Evolutionary conservation across 192 early-diverging fungal genomes (phyloP).

Genomic region (Cetraspora pellucida): DNA sequence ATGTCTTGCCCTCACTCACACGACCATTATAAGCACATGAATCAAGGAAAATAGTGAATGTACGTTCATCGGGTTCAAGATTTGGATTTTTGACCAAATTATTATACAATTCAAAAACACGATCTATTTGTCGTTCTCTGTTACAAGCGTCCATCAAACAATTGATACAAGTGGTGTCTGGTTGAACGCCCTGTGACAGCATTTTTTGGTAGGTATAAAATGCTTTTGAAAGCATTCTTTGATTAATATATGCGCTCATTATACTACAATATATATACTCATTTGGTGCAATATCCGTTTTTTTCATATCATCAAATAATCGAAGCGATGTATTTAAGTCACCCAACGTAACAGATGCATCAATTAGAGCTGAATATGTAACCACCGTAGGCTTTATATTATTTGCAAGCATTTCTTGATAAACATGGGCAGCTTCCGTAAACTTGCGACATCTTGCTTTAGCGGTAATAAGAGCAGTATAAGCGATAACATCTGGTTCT

Average conservation of each 20-base stretch:
- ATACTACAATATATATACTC: conserved; percentile 26
- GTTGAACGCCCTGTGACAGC: neutral
- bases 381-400: conserved; percentile 24
- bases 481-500: conserved; percentile 26
- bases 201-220: conserved; percentile 4
- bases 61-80: conserved; percentile 1
- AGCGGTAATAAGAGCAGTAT: conserved; percentile 23
- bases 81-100: neutral
- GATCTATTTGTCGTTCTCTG: neutral
- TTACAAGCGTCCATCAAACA: conserved; percentile 34
- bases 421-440: neutral
- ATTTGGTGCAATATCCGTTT: conserved; percentile 4
- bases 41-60: neutral
- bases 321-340: neutral
- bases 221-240: neutral
- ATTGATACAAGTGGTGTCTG: conserved; percentile 20
- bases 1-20: neutral
- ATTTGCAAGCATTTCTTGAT: conserved; percentile 29
- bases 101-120: conserved; percentile 14
- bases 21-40: conserved; percentile 15
- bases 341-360: conserved; percentile 5
- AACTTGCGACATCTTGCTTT: conserved; percentile 8
- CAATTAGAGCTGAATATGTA: conserved; percentile 19
- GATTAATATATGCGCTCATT: conserved; percentile 3
- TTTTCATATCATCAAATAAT: conserved; percentile 25